Evolutionary conservation across 768 basidiomycete species (phyloP), one percentile per base, ranked within the genome.

Genomic region (Rhizopogon salebrosus): DNA sequence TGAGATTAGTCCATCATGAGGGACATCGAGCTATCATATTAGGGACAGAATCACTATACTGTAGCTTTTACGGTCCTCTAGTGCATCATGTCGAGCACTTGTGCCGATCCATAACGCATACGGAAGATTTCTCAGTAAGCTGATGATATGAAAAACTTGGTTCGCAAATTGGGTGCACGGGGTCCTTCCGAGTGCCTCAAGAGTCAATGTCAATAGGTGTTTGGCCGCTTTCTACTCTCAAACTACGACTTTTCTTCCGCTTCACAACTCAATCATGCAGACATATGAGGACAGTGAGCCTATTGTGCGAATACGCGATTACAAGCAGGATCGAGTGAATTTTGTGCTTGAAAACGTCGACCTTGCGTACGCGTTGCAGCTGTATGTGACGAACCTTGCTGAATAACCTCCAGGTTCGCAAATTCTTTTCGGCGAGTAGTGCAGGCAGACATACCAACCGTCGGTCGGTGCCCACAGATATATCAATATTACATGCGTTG

Each of bases 281-380:
- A 54, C 62, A 18, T 61, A 67, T 39, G 72, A 73, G 48, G 63
- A 73, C 43, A 54, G 63, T 3, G 88, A 89, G 56, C 85, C 89
- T 10, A 79, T 79, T 24, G 88, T 93, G 20, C 82, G 85, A 51
- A 92, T 93, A 67, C 85, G 91, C 51, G 86, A 92, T 59, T 72
- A 95, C 49, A 85, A 90, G 64, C 83, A 82, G 63, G 91, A 95
- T 64, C 77, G 82, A 54, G 92, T 94, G 56, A 88, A 92, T 63
- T 98, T 98, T 62, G 86, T 95, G 11, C 75, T 99, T 10, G 89
- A 92, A 67, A 95, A 97, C 80, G 95, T 98, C 35, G 95, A 98
- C 71, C 79, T 98, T 64, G 91, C 89, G 93, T 95, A 69, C 69
- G 92, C 64, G 41, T 54, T 48, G 48, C 49, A 46, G 29, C 35